Conservation (phyloP, 2,329 filamentous ascomycete species). For the Aspergillus thermomutatus region DNA sequence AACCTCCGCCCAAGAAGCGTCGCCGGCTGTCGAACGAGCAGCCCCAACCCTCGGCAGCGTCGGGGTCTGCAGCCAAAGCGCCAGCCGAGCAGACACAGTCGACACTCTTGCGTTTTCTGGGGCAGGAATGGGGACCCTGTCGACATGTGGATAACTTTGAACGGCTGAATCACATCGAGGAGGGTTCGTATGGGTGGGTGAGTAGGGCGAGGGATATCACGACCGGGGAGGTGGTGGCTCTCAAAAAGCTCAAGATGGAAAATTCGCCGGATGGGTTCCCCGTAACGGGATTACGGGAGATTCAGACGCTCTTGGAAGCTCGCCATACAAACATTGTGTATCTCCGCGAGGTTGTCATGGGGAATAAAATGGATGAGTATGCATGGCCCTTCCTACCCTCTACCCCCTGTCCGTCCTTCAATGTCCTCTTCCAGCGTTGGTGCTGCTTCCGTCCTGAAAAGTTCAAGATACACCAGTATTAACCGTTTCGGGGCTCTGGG, state of each 20-base stretch:
- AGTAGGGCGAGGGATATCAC: slow-evolving; percentile 72
- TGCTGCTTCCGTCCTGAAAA: slow-evolving; percentile 29
- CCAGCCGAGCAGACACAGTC: slow-evolving; percentile 39
- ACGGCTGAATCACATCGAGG: slow-evolving; percentile 92
- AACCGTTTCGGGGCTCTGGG: slow-evolving; percentile 23
- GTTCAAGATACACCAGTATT: slow-evolving; percentile 33
- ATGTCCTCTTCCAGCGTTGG: not conserved
- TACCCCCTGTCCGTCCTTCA: not conserved
- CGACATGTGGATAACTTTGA: slow-evolving; percentile 85
- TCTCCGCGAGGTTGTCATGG: slow-evolving; percentile 79
- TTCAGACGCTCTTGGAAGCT: slow-evolving; percentile 81
- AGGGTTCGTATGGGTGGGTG: slow-evolving; percentile 94
- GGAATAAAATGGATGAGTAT: slow-evolving; percentile 59
- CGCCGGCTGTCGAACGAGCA: slow-evolving; percentile 58
- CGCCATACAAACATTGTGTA: slow-evolving; percentile 78
- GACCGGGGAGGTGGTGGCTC: slow-evolving; percentile 77
- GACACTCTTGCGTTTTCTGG: slow-evolving; percentile 69
- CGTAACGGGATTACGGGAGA: slow-evolving; percentile 89
- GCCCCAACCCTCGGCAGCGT: slow-evolving; percentile 7
- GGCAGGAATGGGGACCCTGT: slow-evolving; percentile 65
- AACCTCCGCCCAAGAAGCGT: slow-evolving; percentile 54
- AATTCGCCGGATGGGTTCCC: slow-evolving; percentile 76
- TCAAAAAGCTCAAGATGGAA: slow-evolving; percentile 93
- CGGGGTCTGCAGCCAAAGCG: slow-evolving; percentile 19
- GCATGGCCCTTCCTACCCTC: slow-evolving; percentile 18